Conservation (phyloP, 306 rosid genomes). For the Arachis hypogaea region DNA sequence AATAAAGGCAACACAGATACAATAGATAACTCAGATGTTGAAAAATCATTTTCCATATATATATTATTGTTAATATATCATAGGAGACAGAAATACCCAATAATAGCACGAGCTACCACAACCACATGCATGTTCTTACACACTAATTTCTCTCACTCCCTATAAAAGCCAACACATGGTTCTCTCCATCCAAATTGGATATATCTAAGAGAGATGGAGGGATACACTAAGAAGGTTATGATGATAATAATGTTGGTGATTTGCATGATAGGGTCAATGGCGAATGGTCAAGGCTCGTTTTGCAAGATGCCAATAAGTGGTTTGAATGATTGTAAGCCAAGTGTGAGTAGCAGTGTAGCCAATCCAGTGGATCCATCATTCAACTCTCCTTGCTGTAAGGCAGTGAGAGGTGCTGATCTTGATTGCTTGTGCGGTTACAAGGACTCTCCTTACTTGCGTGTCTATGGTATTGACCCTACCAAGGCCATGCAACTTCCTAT, state of each 20-base stretch:
- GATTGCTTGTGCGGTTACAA: slow-evolving; percentile 54
- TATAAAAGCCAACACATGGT: slow-evolving; percentile 15
- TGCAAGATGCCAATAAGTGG: slow-evolving; percentile 37
- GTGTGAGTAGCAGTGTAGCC: slow-evolving; percentile 35
- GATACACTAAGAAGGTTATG: slow-evolving; percentile 28
- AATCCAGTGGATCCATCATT: slow-evolving; percentile 42
- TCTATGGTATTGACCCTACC: slow-evolving; percentile 48
- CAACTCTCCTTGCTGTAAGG: slow-evolving; percentile 48
- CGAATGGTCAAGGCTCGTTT: neutral
- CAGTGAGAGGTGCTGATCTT: slow-evolving; percentile 49
- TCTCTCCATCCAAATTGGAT: neutral
- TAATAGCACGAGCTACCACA: too few relatives aligned
- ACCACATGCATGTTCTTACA: neutral
- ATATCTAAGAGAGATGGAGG: too few relatives aligned
- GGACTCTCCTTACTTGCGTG: slow-evolving; percentile 33
- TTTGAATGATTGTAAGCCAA: slow-evolving; percentile 39
- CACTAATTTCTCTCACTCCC: neutral
- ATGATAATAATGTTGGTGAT: slow-evolving; percentile 26
- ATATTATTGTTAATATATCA: too few relatives aligned
- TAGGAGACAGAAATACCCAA: too few relatives aligned
- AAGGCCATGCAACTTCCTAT: slow-evolving; percentile 62
- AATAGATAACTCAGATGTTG: too few relatives aligned
- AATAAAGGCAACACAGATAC: too few relatives aligned
- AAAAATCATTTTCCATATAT: too few relatives aligned
- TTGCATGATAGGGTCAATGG: slow-evolving; percentile 31